These are phyloP conservation scores for Aureobasidium namibiae DNA, from an alignment of 2,329 filamentous ascomycete genomes.

Conservation along the genomic window DNA sequence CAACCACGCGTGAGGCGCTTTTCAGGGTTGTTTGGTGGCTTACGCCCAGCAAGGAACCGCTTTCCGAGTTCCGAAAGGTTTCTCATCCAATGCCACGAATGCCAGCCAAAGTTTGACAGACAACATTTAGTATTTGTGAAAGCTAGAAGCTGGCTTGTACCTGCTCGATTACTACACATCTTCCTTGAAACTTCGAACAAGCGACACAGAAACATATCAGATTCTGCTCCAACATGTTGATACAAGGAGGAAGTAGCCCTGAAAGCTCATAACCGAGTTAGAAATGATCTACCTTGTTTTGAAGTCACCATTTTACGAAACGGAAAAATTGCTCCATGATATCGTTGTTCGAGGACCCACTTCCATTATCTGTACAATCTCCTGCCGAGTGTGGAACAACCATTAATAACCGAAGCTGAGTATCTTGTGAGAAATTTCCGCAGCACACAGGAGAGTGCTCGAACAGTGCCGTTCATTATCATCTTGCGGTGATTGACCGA, in stretches of 20 bases:
- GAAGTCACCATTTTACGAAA: not conserved
- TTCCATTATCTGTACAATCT: not conserved
- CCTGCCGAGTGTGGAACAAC: not conserved
- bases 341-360: not conserved
- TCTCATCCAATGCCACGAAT: not conserved
- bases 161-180: not conserved
- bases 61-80: not conserved
- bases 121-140: not conserved
- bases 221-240: not conserved
- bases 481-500: too few relatives aligned
- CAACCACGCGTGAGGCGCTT: constrained; percentile 4
- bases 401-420: not conserved
- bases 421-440: not conserved
- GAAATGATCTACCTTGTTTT: not conserved
- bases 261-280: not conserved
- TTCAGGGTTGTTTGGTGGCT: constrained; percentile 4
- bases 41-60: not conserved
- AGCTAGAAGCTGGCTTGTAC: not conserved
- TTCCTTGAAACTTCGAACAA: not conserved
- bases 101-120: not conserved
- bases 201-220: not conserved
- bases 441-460: not conserved
- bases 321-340: constrained; percentile 5
- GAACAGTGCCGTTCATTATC: not conserved
- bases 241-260: not conserved